Evolutionary conservation across 305 asterid species (phyloP), one percentile per base, ranked within the genome.

Genomic region (Andrographis paniculata): DNA sequence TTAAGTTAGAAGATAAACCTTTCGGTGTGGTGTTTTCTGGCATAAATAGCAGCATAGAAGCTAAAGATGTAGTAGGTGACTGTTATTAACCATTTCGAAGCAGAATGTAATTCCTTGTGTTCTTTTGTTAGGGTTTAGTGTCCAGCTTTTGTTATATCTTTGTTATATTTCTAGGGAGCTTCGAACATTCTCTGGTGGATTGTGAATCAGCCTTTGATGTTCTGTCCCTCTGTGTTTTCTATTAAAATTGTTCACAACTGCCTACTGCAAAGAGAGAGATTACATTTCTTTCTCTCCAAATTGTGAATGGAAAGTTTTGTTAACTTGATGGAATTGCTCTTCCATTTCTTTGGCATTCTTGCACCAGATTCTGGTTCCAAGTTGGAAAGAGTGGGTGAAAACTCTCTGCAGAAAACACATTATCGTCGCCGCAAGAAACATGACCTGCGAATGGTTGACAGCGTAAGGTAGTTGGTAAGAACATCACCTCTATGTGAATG

Each of bases 341-440:
- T 17, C 6, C 20, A 15, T 13, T 53, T 35, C 5, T 52, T n/a
- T 59, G 10, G 36, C 5, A 45, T 28, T 53, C 35, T 60, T 66
- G 64, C 62, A 45, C 27, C 55, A 63, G 81, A 60, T 51, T 38
- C 58, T 55, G 66, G 61, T 55, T 70, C 99, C 14, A 72, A 69
- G 67, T 28, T 70, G 77, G 85, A 81, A 76, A 65, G 69, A 45
- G 74, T 72, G 16, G 87, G 84, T 9, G 93, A 84, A 68, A 84
- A 77, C 76, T 63, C 95, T 1, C 61, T 81, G 64, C 96, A 77
- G 68, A 91, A 91, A 72, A 72, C 88, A 55, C 95, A 87, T 72
- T 96, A 91, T 50, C 69, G 99, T 45, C 84, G 96, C 11, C 94
- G 95, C 18, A 87, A 85, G 89, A 91, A 91, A 61, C 78, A 77